Conservation (phyloP, 352 stramenopile genomes). For the Pythium phragmitis region DNA sequence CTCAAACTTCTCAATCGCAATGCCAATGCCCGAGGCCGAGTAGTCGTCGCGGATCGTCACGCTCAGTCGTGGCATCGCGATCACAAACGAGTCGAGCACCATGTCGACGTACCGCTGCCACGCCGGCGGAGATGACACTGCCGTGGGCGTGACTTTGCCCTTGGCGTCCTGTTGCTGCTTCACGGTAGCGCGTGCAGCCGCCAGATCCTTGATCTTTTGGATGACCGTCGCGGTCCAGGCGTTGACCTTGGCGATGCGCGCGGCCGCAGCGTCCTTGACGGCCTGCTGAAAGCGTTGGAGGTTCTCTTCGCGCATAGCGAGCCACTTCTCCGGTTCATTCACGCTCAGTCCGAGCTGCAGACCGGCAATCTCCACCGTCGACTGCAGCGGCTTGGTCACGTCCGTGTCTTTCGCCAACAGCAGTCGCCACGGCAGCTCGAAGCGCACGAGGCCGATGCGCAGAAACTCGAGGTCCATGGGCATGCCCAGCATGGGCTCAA, state of each 20-base stretch:
- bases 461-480: slow-evolving; percentile 67
- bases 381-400: slow-evolving; percentile 31
- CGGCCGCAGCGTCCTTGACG: slow-evolving; percentile 49
- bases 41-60: slow-evolving; percentile 66
- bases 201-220: slow-evolving; percentile 67
- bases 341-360: slow-evolving; percentile 56
- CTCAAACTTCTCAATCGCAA: slow-evolving; percentile 61
- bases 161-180: slow-evolving; percentile 23
- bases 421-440: slow-evolving; percentile 52
- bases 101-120: slow-evolving; percentile 65
- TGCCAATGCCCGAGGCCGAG: slow-evolving; percentile 46
- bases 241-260: slow-evolving; percentile 50
- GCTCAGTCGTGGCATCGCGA: slow-evolving; percentile 45
- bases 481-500: slow-evolving; percentile 59
- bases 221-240: slow-evolving; percentile 53
- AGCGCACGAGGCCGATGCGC: slow-evolving; percentile 46
- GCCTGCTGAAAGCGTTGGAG: slow-evolving; percentile 47
- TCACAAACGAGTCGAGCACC: slow-evolving; percentile 70
- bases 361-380: slow-evolving; percentile 50
- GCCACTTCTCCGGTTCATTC: slow-evolving; percentile 74
- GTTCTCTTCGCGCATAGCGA: slow-evolving; percentile 72
- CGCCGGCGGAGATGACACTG: slow-evolving; percentile 28
- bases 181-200: slow-evolving; percentile 33
- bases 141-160: not conserved
- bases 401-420: slow-evolving; percentile 7